phyloP scores from a whole-genome alignment of 2,329 filamentous ascomycete species.

The Nemania abortiva region DNA sequence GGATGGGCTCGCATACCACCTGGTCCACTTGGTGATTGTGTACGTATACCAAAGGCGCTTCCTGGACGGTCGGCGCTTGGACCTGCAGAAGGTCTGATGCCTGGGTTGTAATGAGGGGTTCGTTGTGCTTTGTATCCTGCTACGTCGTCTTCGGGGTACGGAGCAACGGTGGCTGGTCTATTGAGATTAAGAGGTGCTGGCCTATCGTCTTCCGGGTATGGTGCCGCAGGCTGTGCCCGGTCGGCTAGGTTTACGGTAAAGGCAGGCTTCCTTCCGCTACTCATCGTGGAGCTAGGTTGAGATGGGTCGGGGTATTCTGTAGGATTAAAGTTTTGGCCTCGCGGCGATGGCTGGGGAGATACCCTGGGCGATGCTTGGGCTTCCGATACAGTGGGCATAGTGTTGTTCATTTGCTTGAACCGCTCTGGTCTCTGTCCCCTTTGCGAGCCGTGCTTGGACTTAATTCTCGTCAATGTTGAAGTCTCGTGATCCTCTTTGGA shows the following conservation, averaged over 20 bases:
- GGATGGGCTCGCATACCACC: constrained; percentile 58
- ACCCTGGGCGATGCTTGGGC: constrained; percentile 51
- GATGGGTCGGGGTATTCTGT: constrained; percentile 63
- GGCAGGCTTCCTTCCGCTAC: constrained; percentile 59
- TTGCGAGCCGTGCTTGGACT: constrained; percentile 79
- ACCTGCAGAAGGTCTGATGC: constrained; percentile 62
- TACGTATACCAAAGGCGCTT: constrained; percentile 68
- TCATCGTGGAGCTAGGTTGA: constrained; percentile 53
- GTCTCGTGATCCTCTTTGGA: constrained; percentile 94
- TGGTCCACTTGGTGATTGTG: constrained; percentile 52
- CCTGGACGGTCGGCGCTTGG: constrained; percentile 62
- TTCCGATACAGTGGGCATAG: constrained; percentile 65
- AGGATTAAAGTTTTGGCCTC: constrained; percentile 56
- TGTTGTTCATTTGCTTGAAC: constrained; percentile 62
- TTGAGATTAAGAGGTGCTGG: constrained; percentile 62
- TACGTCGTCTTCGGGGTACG: constrained; percentile 67
- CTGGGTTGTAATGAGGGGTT: constrained; percentile 59
- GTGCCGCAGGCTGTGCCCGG: constrained; percentile 69
- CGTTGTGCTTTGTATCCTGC: constrained; percentile 48
- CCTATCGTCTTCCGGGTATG: constrained; percentile 77
- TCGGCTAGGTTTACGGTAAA: constrained; percentile 65
- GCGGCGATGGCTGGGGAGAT: constrained; percentile 59
- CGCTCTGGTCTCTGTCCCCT: constrained; percentile 71
- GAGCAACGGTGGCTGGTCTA: constrained; percentile 61
- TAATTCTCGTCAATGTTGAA: constrained; percentile 88